Evolutionary conservation across 1,139 yeast species (phyloP).

Genomic region (Eremothecium cymbalariae): DNA sequence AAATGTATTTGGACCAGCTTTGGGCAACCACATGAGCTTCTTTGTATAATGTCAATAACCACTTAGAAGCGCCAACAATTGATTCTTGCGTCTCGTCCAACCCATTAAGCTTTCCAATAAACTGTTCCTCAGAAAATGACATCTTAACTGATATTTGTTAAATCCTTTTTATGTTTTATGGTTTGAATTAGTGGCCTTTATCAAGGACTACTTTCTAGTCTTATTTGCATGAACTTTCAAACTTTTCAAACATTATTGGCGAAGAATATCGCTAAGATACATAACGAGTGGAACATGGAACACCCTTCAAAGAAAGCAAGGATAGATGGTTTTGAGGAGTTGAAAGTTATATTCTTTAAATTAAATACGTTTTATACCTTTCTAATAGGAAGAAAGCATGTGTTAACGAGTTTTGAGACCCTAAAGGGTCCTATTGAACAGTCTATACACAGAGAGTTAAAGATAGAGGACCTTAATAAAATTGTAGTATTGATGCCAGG

Average conservation of each 20-base stretch:
- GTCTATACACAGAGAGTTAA: conserved; percentile 35
- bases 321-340: conserved; percentile 29
- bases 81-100: conserved; percentile 78
- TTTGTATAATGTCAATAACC: conserved; percentile 74
- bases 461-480: conserved; percentile 50
- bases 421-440: conserved; percentile 42
- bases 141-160: conserved; percentile 1
- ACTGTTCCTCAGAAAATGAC: conserved; percentile 56
- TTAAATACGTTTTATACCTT: conserved; percentile 51
- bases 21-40: conserved; percentile 53
- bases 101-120: conserved; percentile 48
- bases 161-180: neutral
- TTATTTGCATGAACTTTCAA: neutral
- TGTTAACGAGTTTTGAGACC: conserved; percentile 46
- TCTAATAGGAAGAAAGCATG: conserved; percentile 46
- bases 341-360: conserved; percentile 39
- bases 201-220: neutral
- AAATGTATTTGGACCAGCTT: conserved; percentile 45
- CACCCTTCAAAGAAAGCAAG: neutral
- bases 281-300: too few relatives aligned
- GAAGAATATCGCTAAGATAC: too few relatives aligned
- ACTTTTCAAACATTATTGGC: too few relatives aligned
- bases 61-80: conserved; percentile 79
- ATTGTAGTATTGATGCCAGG: conserved; percentile 58
- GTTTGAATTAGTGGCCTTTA: neutral